Evolutionary conservation across 257 asterid genomes (phyloP).

Genomic region (Rehmannia glutinosa): DNA sequence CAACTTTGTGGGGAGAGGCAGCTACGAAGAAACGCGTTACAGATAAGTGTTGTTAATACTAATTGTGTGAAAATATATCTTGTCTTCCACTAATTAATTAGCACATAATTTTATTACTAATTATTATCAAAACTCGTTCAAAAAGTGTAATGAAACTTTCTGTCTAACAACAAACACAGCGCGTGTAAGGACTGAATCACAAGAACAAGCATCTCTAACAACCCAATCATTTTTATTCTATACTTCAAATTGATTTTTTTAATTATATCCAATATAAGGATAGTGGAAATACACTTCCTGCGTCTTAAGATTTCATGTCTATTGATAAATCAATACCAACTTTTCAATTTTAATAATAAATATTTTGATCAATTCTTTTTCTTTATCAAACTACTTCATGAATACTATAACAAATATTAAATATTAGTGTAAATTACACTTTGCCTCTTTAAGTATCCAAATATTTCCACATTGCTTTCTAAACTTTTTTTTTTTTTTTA

Average conservation of each 20-base stretch:
- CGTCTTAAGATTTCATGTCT: neutral
- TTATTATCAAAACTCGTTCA: neutral
- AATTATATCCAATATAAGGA: neutral
- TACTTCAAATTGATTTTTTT: neutral
- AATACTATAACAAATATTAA: too few relatives aligned
- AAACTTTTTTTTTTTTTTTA: too few relatives aligned
- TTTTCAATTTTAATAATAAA: too few relatives aligned
- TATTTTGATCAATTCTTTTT: too few relatives aligned
- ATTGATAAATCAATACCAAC: neutral
- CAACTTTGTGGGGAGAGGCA: constrained; percentile 5
- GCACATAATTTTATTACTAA: neutral
- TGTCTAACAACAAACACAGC: constrained; percentile 38
- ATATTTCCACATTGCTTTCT: too few relatives aligned
- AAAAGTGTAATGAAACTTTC: constrained; percentile 3
- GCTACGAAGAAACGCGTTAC: constrained; percentile 34
- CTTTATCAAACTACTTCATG: too few relatives aligned
- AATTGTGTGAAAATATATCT: constrained; percentile 1
- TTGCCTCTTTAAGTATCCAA: too few relatives aligned
- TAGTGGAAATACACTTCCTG: neutral
- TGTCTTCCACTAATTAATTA: constrained; percentile 36
- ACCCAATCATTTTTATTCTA: constrained; percentile 37
- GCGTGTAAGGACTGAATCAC: constrained; percentile 14
- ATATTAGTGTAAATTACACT: too few relatives aligned
- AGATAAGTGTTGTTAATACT: constrained; percentile 18
- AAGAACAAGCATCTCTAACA: constrained; percentile 38